A percentile compares a stretch with the other conserved stretches of the same genome.
Conservation (phyloP, 306 rosid genomes). For the Acacia acuminata region DNA sequence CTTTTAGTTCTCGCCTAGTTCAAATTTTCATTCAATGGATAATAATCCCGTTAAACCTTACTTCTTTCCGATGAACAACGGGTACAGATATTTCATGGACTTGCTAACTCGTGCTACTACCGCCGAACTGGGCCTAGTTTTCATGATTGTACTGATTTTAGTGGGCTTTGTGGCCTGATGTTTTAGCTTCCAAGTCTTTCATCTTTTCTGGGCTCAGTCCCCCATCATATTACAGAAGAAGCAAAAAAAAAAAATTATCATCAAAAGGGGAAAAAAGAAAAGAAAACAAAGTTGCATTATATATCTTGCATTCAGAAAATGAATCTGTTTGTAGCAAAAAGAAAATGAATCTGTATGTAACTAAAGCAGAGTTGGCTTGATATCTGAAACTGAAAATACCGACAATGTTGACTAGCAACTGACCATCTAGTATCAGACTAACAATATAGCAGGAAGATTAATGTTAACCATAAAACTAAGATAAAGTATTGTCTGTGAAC, state of each 20-base stretch:
- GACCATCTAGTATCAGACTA: conserved; percentile 16
- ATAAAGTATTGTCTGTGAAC: conserved; percentile 1
- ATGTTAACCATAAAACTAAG: conserved; percentile 29
- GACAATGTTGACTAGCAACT: conserved; percentile 5
- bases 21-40: not conserved
- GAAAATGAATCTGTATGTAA: not conserved
- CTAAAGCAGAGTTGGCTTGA: not conserved
- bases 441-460: conserved; percentile 37
- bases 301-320: not conserved
- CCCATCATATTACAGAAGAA: not conserved
- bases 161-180: not conserved
- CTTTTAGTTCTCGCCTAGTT: not conserved
- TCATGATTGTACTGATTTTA: not conserved
- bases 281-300: not conserved
- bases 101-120: not conserved
- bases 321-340: conserved; percentile 7
- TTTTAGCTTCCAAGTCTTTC: not conserved
- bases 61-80: not conserved
- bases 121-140: not conserved
- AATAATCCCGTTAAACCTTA: not conserved
- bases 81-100: not conserved
- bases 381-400: conserved; percentile 6
- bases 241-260: not conserved
- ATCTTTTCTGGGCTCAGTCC: not conserved
- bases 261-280: not conserved